Conservation (phyloP, 1,284 basidiomycete species). For the Jaminaea rosea region DNA sequence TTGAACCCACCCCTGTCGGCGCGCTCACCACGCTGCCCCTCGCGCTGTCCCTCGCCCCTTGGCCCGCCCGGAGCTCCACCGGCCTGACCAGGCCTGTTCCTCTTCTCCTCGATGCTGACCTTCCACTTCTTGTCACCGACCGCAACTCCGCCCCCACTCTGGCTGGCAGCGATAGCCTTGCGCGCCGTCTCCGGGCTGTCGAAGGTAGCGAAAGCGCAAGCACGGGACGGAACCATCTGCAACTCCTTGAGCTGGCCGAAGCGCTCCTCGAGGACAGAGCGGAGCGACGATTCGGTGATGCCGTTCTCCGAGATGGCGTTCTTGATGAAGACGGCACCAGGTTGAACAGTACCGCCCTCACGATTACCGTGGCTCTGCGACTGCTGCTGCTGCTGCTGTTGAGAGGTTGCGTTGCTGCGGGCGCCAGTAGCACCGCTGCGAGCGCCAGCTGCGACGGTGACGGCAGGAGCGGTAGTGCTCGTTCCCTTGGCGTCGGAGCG, state of each 20-base stretch:
- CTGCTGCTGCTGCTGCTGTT: slow-evolving; percentile 17
- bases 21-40: slow-evolving; percentile 6
- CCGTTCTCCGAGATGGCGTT: slow-evolving; percentile 51
- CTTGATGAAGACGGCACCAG: slow-evolving; percentile 39
- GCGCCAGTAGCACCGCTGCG: background rate
- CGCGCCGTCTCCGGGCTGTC: slow-evolving; percentile 65
- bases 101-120: slow-evolving; percentile 75
- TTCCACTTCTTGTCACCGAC: slow-evolving; percentile 57
- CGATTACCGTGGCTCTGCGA: background rate
- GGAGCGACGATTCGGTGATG: slow-evolving; percentile 59
- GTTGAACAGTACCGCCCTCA: background rate
- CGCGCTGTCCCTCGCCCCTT: slow-evolving; percentile 17
- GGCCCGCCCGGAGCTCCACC: slow-evolving; percentile 46
- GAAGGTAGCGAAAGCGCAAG: slow-evolving; percentile 93
- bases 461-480: slow-evolving; percentile 7
- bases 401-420: background rate
- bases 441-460: slow-evolving; percentile 44
- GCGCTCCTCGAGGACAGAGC: slow-evolving; percentile 56
- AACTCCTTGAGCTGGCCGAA: slow-evolving; percentile 82
- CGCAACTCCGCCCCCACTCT: slow-evolving; percentile 79
- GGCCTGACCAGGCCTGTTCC: slow-evolving; percentile 71
- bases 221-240: slow-evolving; percentile 77
- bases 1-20: slow-evolving; percentile 12
- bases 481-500: slow-evolving; percentile 28
- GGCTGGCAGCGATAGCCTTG: slow-evolving; percentile 71